Base-by-base conservation (phyloP, 1,139 yeast species). In the Kurtzmaniella quercitrusa region DNA sequence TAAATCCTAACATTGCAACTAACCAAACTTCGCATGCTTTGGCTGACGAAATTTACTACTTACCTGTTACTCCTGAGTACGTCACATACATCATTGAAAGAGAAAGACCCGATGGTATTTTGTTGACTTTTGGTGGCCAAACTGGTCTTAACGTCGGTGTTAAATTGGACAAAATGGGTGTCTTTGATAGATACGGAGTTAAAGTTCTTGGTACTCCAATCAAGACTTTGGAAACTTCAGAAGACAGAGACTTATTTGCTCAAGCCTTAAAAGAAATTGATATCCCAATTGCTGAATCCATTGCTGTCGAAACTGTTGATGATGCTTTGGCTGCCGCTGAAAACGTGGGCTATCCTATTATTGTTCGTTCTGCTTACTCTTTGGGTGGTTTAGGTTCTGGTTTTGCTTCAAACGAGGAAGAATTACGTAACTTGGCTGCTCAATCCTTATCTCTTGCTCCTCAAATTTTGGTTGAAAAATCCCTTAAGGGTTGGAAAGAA, bases 311-410 rank as follows among this genome's bases (percentile, higher is more conserved):
- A 44, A 87, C 86, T 41, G 89, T 93, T 38, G 97, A 91, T 54
- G 96, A 87, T 58, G 97, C 98, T 19, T 73, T 93, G 47, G 71
- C 68, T 35, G 98, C 98, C 44, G 98, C 97, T 42, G 82, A 77
- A 40, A 62, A 71, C 44, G 88, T 93, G 48, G 96, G 96, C 9
- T 93, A 91, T 67, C 99, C 99, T 42, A 88, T 93, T 53, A 93
- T 93, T 70, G 96, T 93, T 46, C 86, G 99, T 71, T 87, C 98
- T 39, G 99, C 99, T 23, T 93, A 85, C 61, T 95, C 98, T 3
- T 75, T 93, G 44, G 99, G 99, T 62, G 99, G 99, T 54, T 77
- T 93, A 47, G 99, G 99, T 44, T 91, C 98, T 26, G 99, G 99
- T 37, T 93, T 93, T 61, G 98, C 99, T 48, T 74, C 77, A 52